Evolutionary conservation across 345 rosid species (phyloP).

Genomic region (Hibiscus tridactylites): DNA sequence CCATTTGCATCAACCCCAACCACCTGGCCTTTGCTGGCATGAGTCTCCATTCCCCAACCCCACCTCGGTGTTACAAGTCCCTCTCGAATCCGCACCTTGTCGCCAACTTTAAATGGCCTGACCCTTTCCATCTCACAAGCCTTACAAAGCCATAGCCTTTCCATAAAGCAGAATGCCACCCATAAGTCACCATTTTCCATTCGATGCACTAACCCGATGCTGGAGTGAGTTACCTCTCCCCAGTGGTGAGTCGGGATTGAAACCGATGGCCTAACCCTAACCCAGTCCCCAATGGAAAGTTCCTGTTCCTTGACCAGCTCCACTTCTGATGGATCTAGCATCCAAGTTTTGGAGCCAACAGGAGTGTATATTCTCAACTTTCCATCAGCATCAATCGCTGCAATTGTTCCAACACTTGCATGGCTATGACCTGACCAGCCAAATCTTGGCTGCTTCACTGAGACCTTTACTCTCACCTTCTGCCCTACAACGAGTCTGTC

Average conservation of each 20-base stretch:
- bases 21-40: constrained; percentile 77
- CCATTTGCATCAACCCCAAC: constrained; percentile 97
- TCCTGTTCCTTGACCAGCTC: constrained; percentile 77
- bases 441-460: constrained; percentile 86
- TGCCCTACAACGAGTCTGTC: constrained; percentile 57
- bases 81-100: constrained; percentile 66
- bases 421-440: constrained; percentile 96
- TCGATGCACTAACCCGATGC: constrained; percentile 84
- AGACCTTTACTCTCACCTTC: constrained; percentile 61
- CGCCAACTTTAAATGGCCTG: constrained; percentile 69
- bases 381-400: constrained; percentile 91
- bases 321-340: constrained; percentile 92
- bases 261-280: constrained; percentile 54
- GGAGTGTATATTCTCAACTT: constrained; percentile 91
- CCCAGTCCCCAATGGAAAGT: constrained; percentile 85
- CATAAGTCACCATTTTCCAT: constrained; percentile 73
- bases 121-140: constrained; percentile 73
- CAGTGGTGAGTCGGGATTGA: constrained; percentile 78
- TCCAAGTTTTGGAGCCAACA: constrained; percentile 85
- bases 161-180: constrained; percentile 84
- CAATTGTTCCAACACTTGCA: constrained; percentile 65
- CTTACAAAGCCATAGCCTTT: constrained; percentile 91
- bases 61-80: constrained; percentile 76
- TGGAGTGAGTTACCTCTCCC: constrained; percentile 91
- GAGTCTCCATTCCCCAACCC: constrained; percentile 99